A percentile compares a stretch with the other conserved stretches of the same genome.
Conservation (phyloP, 2,329 filamentous ascomycete species). For the Ceratocystis huliohia region DNA sequence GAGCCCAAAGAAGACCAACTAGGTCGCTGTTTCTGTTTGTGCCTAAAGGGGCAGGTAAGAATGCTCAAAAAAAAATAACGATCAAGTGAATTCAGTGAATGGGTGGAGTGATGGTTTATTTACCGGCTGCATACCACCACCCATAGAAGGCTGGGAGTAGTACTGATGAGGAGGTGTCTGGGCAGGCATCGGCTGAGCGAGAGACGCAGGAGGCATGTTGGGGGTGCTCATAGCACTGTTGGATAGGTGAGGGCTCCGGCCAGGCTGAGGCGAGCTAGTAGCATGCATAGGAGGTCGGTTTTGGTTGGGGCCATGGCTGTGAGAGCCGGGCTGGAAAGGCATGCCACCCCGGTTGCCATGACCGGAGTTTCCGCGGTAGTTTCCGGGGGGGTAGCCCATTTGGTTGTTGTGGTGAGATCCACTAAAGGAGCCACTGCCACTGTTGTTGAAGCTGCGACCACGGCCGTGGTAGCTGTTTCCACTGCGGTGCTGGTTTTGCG, state of each 20-base stretch:
- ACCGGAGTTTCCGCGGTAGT: slow-evolving; percentile 31
- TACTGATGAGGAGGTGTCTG: slow-evolving; percentile 48
- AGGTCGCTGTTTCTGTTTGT: background rate
- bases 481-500: slow-evolving; percentile 42
- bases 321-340: slow-evolving; percentile 37
- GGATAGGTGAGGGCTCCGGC: slow-evolving; percentile 52
- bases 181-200: slow-evolving; percentile 47
- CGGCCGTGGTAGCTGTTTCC: slow-evolving; percentile 38
- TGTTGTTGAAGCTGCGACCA: slow-evolving; percentile 29
- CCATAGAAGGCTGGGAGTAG: slow-evolving; percentile 19
- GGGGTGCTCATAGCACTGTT: slow-evolving; percentile 56
- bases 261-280: slow-evolving; percentile 53
- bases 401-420: slow-evolving; percentile 35
- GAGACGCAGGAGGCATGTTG: slow-evolving; percentile 50
- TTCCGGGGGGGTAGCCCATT: slow-evolving; percentile 30
- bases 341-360: slow-evolving; percentile 38
- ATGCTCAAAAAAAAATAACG: background rate
- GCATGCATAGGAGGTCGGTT: slow-evolving; percentile 32
- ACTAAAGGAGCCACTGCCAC: slow-evolving; percentile 37
- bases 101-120: slow-evolving; percentile 12
- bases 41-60: background rate
- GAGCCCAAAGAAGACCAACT: background rate
- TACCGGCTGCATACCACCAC: slow-evolving; percentile 21
- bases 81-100: background rate
- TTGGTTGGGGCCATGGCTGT: slow-evolving; percentile 29